Evolutionary conservation across 1,284 basidiomycete species (phyloP).

Genomic region (Coniophora puteana): DNA sequence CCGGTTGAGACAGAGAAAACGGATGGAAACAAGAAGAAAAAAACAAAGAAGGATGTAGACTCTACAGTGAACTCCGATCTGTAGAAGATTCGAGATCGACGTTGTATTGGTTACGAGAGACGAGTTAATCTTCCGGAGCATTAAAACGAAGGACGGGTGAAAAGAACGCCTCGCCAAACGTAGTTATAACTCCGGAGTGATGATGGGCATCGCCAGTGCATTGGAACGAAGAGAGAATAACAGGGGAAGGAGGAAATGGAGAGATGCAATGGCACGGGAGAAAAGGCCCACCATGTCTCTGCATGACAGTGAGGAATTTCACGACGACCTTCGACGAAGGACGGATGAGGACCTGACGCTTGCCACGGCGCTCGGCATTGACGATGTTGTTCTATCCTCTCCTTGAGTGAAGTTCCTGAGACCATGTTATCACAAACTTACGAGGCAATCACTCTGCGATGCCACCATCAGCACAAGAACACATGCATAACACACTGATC

Average conservation of each 20-base stretch:
- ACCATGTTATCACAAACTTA: slow-evolving; percentile 29
- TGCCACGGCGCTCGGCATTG: slow-evolving; percentile 97
- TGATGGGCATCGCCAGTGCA: no score
- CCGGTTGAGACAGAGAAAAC: not conserved
- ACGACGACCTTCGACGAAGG: slow-evolving; percentile 96
- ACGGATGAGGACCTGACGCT: slow-evolving; percentile 95
- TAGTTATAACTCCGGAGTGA: slow-evolving; percentile 47
- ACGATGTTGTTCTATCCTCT: slow-evolving; percentile 83
- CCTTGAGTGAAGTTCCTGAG: not conserved
- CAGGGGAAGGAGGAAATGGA: slow-evolving; percentile 6
- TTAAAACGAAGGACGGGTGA: slow-evolving; percentile 38
- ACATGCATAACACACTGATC: slow-evolving; percentile 1
- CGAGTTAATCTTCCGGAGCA: slow-evolving; percentile 32
- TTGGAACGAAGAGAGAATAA: no score
- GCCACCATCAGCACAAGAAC: slow-evolving; percentile 1
- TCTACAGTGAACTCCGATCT: slow-evolving; percentile 29
- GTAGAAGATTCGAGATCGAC: slow-evolving; percentile 12
- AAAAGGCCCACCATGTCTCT: slow-evolving; percentile 83
- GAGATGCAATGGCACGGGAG: slow-evolving; percentile 9
- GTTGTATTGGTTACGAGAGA: slow-evolving; percentile 31
- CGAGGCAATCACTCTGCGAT: slow-evolving; percentile 76
- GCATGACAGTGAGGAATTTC: slow-evolving; percentile 96
- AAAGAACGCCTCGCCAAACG: slow-evolving; percentile 29
- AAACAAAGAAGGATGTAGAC: slow-evolving; percentile 21
- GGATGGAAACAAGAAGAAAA: slow-evolving; percentile 5